Conservation (phyloP, 306 rosid genomes). For the Citrullus colocynthis region DNA sequence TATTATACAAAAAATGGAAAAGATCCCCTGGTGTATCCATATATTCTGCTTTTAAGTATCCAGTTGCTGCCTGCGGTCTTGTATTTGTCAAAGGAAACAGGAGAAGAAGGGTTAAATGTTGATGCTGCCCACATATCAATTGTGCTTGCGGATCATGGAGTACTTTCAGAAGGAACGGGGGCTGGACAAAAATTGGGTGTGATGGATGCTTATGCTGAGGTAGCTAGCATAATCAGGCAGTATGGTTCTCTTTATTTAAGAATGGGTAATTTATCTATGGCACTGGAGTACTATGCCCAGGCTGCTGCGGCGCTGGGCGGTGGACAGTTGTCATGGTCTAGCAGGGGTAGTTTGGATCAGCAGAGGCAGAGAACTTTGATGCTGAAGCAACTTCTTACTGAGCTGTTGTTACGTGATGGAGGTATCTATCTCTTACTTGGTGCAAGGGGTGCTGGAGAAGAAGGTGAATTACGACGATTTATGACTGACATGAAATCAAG, state of each 20-base stretch:
- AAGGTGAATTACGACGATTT: conserved; percentile 82
- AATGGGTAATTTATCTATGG: conserved; percentile 54
- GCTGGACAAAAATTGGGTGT: conserved; percentile 68
- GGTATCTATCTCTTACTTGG: conserved; percentile 88
- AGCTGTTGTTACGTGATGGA: conserved; percentile 69
- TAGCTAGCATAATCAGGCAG: conserved; percentile 69
- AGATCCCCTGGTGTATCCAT: conserved; percentile 91
- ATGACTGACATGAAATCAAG: conserved; percentile 59
- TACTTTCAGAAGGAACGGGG: conserved; percentile 64
- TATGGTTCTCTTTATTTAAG: conserved; percentile 74
- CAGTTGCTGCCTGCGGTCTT: conserved; percentile 78
- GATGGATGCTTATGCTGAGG: conserved; percentile 96
- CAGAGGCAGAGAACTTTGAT: conserved; percentile 89
- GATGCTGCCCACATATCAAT: conserved; percentile 88
- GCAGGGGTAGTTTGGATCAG: conserved; percentile 73
- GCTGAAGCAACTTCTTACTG: conserved; percentile 94
- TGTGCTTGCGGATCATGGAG: conserved; percentile 86
- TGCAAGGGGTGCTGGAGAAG: conserved; percentile 88
- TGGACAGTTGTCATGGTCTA: conserved; percentile 81
- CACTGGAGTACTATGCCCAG: conserved; percentile 87
- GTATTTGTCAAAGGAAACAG: conserved; percentile 74
- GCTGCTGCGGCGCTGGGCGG: conserved; percentile 98
- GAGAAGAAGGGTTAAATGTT: conserved; percentile 79
- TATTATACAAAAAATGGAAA: conserved; percentile 93
- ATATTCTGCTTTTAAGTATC: conserved; percentile 82